These are phyloP conservation scores for Huntiella decipiens DNA, from an alignment of 2,329 filamentous ascomycete genomes.

Conservation along the genomic window DNA sequence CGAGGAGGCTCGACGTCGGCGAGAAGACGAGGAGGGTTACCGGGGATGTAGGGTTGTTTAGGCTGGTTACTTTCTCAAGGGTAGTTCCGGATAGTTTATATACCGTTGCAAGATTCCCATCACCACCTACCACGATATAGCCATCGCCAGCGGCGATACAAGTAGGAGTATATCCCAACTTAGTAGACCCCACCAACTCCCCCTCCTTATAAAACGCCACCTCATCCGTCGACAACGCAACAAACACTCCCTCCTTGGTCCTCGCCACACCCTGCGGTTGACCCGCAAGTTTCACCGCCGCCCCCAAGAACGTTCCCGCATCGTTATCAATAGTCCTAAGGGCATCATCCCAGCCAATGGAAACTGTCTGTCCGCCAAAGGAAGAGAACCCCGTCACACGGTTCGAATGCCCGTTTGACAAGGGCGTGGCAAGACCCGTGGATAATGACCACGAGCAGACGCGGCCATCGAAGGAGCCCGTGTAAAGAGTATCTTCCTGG, in stretches of 20 bases:
- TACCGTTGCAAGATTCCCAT: conserved; percentile 60
- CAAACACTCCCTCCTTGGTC: conserved; percentile 30
- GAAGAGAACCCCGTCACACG: conserved; percentile 62
- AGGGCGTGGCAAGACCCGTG: conserved; percentile 45
- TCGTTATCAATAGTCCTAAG: conserved; percentile 60
- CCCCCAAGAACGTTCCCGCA: conserved; percentile 56
- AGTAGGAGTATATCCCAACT: conserved; percentile 46
- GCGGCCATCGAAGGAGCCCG: conserved; percentile 81
- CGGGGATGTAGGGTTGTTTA: conserved; percentile 49
- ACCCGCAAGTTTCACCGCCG: conserved; percentile 45
- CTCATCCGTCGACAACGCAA: conserved; percentile 32
- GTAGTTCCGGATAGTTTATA: conserved; percentile 34
- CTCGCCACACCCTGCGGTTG: conserved; percentile 62
- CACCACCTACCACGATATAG: conserved; percentile 55
- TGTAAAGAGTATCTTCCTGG: conserved; percentile 40
- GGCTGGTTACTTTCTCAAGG: conserved; percentile 33
- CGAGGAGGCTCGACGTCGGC: conserved; percentile 53
- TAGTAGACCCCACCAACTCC: conserved; percentile 37
- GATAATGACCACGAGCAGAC: conserved; percentile 68
- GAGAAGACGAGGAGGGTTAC: conserved; percentile 77
- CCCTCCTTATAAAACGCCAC: conserved; percentile 39
- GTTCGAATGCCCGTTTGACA: conserved; percentile 72
- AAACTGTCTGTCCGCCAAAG: conserved; percentile 48
- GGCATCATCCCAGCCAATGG: conserved; percentile 86
- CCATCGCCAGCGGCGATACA: conserved; percentile 50